Conservation (phyloP, 1,139 yeast species). For the Tardiomyces depauwii region DNA sequence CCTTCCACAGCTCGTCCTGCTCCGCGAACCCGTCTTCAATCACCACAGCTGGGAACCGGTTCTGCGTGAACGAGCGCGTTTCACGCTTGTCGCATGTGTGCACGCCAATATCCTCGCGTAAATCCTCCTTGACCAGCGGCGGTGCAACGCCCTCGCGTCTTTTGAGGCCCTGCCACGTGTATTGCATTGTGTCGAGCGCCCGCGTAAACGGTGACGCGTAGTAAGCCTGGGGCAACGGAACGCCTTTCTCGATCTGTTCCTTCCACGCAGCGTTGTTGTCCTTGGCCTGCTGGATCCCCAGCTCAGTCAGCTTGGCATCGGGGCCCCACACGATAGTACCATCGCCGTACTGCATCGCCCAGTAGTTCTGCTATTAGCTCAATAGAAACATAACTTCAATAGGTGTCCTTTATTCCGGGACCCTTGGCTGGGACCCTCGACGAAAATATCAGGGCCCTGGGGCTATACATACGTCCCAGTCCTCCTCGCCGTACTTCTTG, state of each 20-base stretch:
- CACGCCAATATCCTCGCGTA: conserved; percentile 58
- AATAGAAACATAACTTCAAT: too few relatives aligned
- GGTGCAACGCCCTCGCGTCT: conserved; percentile 10
- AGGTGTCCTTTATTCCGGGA: too few relatives aligned
- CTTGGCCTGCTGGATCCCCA: conserved; percentile 43
- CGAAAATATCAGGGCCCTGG: too few relatives aligned
- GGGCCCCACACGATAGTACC: conserved; percentile 57
- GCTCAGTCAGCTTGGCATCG: conserved; percentile 50
- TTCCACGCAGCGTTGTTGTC: conserved; percentile 38
- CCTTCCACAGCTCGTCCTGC: conserved; percentile 34
- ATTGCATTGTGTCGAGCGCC: conserved; percentile 43
- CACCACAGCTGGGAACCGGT: conserved; percentile 25
- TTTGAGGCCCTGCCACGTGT: conserved; percentile 38
- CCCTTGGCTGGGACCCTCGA: too few relatives aligned
- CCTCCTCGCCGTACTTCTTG: conserved; percentile 41
- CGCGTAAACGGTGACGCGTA: conserved; percentile 59
- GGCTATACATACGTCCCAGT: conserved; percentile 40
- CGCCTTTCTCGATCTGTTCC: conserved; percentile 34
- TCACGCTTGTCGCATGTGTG: conserved; percentile 59
- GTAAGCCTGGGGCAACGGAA: conserved; percentile 43
- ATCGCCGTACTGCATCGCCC: conserved; percentile 46
- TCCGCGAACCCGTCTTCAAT: conserved; percentile 38
- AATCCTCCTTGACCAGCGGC: conserved; percentile 40
- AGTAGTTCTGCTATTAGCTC: conserved; percentile 15
- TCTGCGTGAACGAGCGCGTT: conserved; percentile 28